Evolutionary conservation across 176 grass and related monocot genomes (phyloP).

Genomic region (Triticum monococcum): DNA sequence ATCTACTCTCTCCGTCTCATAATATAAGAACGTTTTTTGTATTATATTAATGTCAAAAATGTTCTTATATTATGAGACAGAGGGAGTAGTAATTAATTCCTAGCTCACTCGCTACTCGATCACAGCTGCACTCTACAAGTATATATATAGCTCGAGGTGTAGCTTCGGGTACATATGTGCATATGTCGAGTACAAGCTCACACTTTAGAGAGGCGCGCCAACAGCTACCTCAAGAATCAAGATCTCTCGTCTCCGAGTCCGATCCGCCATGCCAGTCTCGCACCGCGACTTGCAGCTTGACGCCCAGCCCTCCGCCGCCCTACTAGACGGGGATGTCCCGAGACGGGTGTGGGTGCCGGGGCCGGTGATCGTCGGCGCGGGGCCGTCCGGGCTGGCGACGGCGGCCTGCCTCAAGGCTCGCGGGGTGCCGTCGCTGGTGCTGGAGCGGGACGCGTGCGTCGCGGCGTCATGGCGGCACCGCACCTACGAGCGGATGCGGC

Average conservation of each 20-base stretch:
- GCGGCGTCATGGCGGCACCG: slow-evolving; percentile 71
- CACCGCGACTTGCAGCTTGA: background rate
- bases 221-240: background rate
- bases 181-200: background rate
- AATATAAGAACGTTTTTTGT: too few species aligned
- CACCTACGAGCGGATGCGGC: slow-evolving; percentile 79
- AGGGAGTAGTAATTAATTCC: background rate
- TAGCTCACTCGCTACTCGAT: background rate
- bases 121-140: too few species aligned
- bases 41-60: too few species aligned
- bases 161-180: too few species aligned
- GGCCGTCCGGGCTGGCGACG: slow-evolving; percentile 71
- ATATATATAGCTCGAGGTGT: too few species aligned
- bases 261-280: slow-evolving; percentile 36
- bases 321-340: background rate
- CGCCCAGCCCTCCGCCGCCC: slow-evolving; percentile 10
- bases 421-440: slow-evolving; percentile 67
- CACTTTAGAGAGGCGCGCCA: background rate
- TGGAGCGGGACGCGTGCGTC: slow-evolving; percentile 75
- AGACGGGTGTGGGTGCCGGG: slow-evolving; percentile 78
- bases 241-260: background rate
- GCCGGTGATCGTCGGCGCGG: slow-evolving; percentile 81
- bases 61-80: too few species aligned
- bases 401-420: slow-evolving; percentile 72
- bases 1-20: too few species aligned